Percentiles rank a stretch among this genome's conserved stretches.
Conservation (phyloP, 2,329 filamentous ascomycete genomes). For the Fusarium ramigenum region DNA sequence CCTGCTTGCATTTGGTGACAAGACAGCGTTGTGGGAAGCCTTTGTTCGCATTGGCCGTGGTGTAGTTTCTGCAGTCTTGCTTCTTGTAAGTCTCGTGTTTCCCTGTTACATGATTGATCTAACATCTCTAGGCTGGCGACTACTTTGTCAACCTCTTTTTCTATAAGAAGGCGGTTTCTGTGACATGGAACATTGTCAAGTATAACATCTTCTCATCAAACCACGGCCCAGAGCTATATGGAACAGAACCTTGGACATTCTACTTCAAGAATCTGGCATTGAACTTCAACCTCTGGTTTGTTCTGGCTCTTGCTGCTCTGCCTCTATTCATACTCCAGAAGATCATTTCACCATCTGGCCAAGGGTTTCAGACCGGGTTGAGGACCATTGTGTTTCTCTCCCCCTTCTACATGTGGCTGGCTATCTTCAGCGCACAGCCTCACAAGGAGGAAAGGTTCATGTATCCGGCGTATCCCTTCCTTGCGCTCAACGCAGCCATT, state of each 20-base stretch:
- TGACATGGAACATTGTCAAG: slow-evolving; percentile 91
- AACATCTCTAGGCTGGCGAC: slow-evolving; percentile 67
- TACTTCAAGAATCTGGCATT: slow-evolving; percentile 90
- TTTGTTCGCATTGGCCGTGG: slow-evolving; percentile 73
- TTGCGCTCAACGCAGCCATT: slow-evolving; percentile 88
- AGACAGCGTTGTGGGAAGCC: slow-evolving; percentile 67
- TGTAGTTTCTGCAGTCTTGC: slow-evolving; percentile 68
- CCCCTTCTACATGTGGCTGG: slow-evolving; percentile 95
- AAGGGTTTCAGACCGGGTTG: slow-evolving; percentile 74
- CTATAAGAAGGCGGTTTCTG: slow-evolving; percentile 79
- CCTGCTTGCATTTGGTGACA: slow-evolving; percentile 62
- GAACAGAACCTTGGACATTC: slow-evolving; percentile 96
- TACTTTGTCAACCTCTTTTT: slow-evolving; percentile 81
- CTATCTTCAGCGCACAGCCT: slow-evolving; percentile 88
- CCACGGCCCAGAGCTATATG: slow-evolving; percentile 90
- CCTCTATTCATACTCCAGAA: slow-evolving; percentile 82
- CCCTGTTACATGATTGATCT: not conserved
- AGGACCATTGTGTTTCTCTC: slow-evolving; percentile 80
- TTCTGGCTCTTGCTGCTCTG: slow-evolving; percentile 77
- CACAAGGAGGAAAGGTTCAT: slow-evolving; percentile 99
- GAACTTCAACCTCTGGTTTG: slow-evolving; percentile 96
- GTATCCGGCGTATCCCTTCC: slow-evolving; percentile 93
- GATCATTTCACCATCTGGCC: slow-evolving; percentile 66
- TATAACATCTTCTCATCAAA: slow-evolving; percentile 92
- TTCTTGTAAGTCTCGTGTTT: slow-evolving; percentile 68